Evolutionary conservation across 169 alveolate species (phyloP), one percentile per base, ranked within the genome.

Genomic region (Neospora caninum): DNA sequence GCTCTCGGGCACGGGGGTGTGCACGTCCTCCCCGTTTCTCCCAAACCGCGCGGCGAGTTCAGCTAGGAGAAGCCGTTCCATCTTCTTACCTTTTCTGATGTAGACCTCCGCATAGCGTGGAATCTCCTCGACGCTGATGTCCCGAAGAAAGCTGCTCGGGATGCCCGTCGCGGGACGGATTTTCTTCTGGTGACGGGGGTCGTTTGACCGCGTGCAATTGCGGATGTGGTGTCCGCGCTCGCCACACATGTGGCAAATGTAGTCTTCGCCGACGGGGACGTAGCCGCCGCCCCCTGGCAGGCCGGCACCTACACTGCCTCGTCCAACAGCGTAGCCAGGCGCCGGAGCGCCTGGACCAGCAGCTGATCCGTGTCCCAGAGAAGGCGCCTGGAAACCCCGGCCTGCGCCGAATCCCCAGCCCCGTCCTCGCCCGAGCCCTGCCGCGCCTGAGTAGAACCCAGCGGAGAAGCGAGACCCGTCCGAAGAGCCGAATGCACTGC

Each of bases 211-310:
- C 16, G 82, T 87, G 91, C 94, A 92, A 84, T 80, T 82, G 43
- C 80, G 78, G 42, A 92, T 92, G 73, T 92, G 94, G 70, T 92
- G 94, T 18, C 94, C 94, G 43, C 87, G 34, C 84, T 92, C 94
- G 25, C 94, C 94, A 41, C 94, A 92, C 91, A 92, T 80, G 83
- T 92, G 91, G 84, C 94, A 92, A n/a, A 92, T 82, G 69, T 92
- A 92, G 34, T 92, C 94, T 7, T 84, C 70, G 25, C 84, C 45
- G 7, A 92, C 94, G 20, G 94, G 89, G 67, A 78, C 86, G n/a
- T 64, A 64, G 73, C 73, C 73, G 20, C 31, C 34, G 31, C n/a
- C 73, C 0, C n/a, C 31, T 1, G 73, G 73, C n/a, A 64, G 34
- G 73, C 20, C 20, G 73, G 73, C 4, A 22, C 73, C 73, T 29